Conservation (phyloP, 2,329 filamentous ascomycete species). For the Gnomoniopsis smithogilvyi region DNA sequence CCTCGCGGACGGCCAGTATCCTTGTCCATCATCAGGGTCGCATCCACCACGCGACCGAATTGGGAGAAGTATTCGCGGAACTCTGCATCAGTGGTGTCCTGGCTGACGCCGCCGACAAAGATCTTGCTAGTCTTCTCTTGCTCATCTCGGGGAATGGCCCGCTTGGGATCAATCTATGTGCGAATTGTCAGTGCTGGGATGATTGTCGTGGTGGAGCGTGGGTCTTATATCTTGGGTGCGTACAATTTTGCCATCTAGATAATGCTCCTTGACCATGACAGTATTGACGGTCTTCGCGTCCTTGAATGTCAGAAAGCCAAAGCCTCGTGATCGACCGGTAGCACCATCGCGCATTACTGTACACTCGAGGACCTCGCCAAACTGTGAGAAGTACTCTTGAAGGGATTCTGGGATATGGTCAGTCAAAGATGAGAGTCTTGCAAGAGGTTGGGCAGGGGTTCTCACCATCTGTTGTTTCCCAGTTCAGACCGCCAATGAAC, state of each 20-base stretch:
- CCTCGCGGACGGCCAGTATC: constrained; percentile 95
- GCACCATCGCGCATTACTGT: constrained; percentile 99
- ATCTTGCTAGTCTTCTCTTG: constrained; percentile 99
- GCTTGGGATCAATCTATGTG: constrained; percentile 88
- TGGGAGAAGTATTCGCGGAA: constrained; percentile 97
- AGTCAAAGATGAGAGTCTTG: background rate
- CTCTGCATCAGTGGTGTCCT: constrained; percentile 93
- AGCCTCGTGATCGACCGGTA: constrained; percentile 89
- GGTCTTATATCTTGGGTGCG: constrained; percentile 35
- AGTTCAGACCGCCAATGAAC: constrained; percentile 98
- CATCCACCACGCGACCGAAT: constrained; percentile 93
- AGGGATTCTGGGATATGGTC: constrained; percentile 69
- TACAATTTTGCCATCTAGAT: constrained; percentile 96
- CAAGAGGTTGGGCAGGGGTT: constrained; percentile 17
- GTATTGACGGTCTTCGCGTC: constrained; percentile 98
- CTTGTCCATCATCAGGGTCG: constrained; percentile 99
- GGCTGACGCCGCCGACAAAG: constrained; percentile 95
- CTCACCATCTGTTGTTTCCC: constrained; percentile 98
- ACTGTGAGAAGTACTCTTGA: constrained; percentile 95
- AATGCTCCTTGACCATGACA: constrained; percentile 99
- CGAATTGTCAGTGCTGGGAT: constrained; percentile 2
- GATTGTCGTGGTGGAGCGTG: background rate
- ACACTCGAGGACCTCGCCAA: constrained; percentile 94
- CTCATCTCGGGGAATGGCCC: constrained; percentile 94
- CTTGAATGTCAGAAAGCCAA: constrained; percentile 96